These are phyloP conservation scores for Avena atlantica DNA, from an alignment of 176 grass and related monocot species.

Conservation along the genomic window DNA sequence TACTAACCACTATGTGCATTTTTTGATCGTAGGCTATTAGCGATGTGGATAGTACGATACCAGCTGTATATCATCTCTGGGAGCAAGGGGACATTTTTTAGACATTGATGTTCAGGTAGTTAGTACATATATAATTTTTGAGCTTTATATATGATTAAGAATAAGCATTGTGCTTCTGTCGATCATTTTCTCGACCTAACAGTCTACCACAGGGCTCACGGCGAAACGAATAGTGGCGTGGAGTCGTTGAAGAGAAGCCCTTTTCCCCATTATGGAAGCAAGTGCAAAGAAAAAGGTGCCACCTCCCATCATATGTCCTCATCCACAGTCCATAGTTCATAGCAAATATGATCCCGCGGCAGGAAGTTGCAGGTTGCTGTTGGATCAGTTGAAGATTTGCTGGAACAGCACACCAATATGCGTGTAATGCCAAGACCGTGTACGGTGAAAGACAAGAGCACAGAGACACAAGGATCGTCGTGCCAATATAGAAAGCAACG, in stretches of 20 bases:
- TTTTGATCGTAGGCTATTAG: slow-evolving; percentile 34
- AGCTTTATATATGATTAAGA: slow-evolving; percentile 24
- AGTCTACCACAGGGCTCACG: slow-evolving; percentile 18
- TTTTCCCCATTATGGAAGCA: slow-evolving; percentile 41
- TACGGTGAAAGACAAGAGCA: slow-evolving; percentile 20
- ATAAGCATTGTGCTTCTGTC: neutral
- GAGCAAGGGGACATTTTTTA: slow-evolving; percentile 20
- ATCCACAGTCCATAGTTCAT: slow-evolving; percentile 30
- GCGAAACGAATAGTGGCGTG: slow-evolving; percentile 19
- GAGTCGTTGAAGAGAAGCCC: slow-evolving; percentile 23
- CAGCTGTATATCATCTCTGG: slow-evolving; percentile 35
- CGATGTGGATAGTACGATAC: neutral
- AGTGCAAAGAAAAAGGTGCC: slow-evolving; percentile 38
- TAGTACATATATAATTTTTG: neutral
- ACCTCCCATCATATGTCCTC: slow-evolving; percentile 19
- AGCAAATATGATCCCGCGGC: slow-evolving; percentile 31
- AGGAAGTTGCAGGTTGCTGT: slow-evolving; percentile 37
- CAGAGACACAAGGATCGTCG: slow-evolving; percentile 23
- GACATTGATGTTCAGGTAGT: slow-evolving; percentile 9
- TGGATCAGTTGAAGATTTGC: slow-evolving; percentile 40
- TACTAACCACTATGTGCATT: neutral
- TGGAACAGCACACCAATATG: slow-evolving; percentile 19
- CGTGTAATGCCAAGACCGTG: neutral
- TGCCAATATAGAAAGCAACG: slow-evolving; percentile 50
- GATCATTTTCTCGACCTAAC: slow-evolving; percentile 20